Conservation (phyloP, 225 moss, liverwort and hornwort species). For the Physcomitrellopsis africana region DNA sequence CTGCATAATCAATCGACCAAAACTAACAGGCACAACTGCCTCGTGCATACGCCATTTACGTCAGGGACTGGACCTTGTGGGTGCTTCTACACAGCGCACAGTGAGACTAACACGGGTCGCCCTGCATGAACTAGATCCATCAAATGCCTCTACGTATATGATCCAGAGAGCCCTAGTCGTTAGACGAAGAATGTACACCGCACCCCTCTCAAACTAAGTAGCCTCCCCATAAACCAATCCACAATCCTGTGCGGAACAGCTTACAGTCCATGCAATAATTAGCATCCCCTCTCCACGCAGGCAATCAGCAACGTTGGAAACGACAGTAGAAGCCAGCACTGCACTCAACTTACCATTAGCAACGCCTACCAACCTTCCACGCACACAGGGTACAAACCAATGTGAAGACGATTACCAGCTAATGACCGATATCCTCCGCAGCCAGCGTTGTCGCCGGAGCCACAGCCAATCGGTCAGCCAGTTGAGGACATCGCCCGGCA, state of each 20-base stretch:
- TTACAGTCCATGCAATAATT: neutral
- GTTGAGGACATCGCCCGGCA: constrained; percentile 33
- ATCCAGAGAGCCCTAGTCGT: too few species aligned
- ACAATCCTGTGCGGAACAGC: neutral
- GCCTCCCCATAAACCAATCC: neutral
- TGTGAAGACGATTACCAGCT: constrained; percentile 46
- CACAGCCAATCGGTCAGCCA: constrained; percentile 39
- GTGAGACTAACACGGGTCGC: neutral
- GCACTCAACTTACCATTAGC: neutral
- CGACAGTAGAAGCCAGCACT: neutral
- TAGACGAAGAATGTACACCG: neutral
- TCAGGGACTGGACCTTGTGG: neutral
- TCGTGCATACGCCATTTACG: neutral
- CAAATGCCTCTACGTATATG: too few species aligned
- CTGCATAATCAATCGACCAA: neutral
- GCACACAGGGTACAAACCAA: constrained; percentile 9
- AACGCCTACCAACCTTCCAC: too few species aligned
- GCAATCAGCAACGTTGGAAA: neutral
- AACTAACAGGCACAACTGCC: neutral
- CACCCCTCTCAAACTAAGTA: neutral
- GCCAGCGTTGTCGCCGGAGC: constrained; percentile 36
- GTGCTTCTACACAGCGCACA: neutral
- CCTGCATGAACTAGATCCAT: neutral
- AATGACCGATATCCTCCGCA: constrained; percentile 18
- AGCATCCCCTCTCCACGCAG: neutral